Base-by-base conservation (phyloP, 108 stramenopile species). In the Mediolabrus comicus region DNA sequence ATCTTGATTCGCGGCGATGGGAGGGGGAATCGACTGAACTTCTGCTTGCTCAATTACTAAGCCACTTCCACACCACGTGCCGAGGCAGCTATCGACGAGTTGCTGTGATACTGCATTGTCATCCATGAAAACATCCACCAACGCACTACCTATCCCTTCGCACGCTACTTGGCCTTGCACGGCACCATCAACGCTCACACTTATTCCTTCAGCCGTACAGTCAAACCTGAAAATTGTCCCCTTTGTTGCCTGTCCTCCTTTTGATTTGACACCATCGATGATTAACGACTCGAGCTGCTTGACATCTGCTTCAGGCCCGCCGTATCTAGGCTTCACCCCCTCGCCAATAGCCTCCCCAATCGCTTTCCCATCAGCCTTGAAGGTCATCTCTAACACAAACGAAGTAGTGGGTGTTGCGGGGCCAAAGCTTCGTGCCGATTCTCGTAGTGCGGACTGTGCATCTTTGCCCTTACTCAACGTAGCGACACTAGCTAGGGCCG, bases 291-390 rank as follows among this genome's bases (percentile, higher is more conserved):
- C 83, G 12, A 93, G 87, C 8, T 75, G 57, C 2, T 64, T 59
- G 27, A 53, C 62, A 12, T 77, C 75, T 4, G 81, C 76, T 41
- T 87, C 70, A 49, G 36, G 36, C 13, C 36, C 36, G 1, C 36
- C 14, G 36, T 38, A 38, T 38, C 89, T 79, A 2, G 92, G 92
- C 16, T 71, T 58, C 1, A 93, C 89, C 26, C 84, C 77, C n/a
- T 93, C 92, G 29, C 89, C 89, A 66, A 93, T 93, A 10, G 92
- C 92, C 19, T 60, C 71, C 0, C 87, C 89, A 84, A 93, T 90
- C 64, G 90, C 88, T 59, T 93, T 87, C 25, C 89, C 87, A 24
- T 87, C 86, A 14, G 90, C 92, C 67, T 88, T 88, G 75, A 93
- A 89, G 63, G 86, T 88, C 92, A 93, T 93, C 64, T 87, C 75